These are phyloP conservation scores for Tilletia indica DNA, from an alignment of 1,284 basidiomycete species.

Conservation along the genomic window DNA sequence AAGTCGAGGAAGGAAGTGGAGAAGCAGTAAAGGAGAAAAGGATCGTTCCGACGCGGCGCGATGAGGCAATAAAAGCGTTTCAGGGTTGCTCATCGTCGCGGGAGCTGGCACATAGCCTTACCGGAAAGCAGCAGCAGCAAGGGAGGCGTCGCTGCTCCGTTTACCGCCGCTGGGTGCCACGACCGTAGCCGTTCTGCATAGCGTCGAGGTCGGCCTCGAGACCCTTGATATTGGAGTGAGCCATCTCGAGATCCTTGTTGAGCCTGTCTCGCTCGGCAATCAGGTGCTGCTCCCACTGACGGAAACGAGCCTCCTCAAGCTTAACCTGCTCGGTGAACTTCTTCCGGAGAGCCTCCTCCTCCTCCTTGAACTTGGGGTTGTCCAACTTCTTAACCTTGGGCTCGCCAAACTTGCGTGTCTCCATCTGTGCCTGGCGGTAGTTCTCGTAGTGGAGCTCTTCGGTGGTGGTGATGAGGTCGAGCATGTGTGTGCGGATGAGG, in stretches of 20 bases:
- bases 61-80: neutral
- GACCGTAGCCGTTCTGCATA: slow-evolving; percentile 18
- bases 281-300: slow-evolving; percentile 95
- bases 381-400: slow-evolving; percentile 98
- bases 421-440: slow-evolving; percentile 98
- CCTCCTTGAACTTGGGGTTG: slow-evolving; percentile 99
- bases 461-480: slow-evolving; percentile 91
- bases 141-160: neutral
- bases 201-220: slow-evolving; percentile 47
- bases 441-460: slow-evolving; percentile 97
- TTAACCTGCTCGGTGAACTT: slow-evolving; percentile 99
- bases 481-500: slow-evolving; percentile 96
- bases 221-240: slow-evolving; percentile 52
- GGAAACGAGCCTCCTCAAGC: slow-evolving; percentile 92
- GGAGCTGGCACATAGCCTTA: no score
- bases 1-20: neutral
- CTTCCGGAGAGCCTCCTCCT: slow-evolving; percentile 92
- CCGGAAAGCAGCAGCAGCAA: no score
- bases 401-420: slow-evolving; percentile 98
- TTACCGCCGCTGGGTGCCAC: slow-evolving; percentile 11
- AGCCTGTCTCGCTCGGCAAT: slow-evolving; percentile 55
- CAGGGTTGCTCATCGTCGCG: no score
- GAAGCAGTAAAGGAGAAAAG: neutral
- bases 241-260: slow-evolving; percentile 55
- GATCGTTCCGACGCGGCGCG: neutral